A percentile compares a stretch with the other conserved stretches of the same genome.
phyloP scores from a whole-genome alignment of 257 asterid genomes.

The Salvia rosmarinus region DNA sequence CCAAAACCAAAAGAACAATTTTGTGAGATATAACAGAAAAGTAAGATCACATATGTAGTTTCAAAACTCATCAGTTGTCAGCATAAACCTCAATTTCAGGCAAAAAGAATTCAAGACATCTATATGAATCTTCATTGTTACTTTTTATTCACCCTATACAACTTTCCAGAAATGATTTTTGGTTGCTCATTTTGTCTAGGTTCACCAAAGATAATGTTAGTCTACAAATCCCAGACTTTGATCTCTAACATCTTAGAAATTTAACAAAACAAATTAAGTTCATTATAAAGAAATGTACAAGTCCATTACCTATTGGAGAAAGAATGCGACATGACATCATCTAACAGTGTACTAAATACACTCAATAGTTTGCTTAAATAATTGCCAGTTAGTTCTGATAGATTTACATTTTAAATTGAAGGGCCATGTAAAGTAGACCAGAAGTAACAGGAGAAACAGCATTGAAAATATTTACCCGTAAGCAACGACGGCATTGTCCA shows the following conservation, averaged over 20 bases:
- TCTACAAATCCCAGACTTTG: background rate
- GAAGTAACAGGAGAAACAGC: conserved; percentile 20
- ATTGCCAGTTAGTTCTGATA: background rate
- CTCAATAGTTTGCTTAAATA: background rate
- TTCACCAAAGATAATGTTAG: background rate
- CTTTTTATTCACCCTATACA: background rate
- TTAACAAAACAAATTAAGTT: background rate
- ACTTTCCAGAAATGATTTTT: background rate
- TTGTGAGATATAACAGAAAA: conserved; percentile 4
- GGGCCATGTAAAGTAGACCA: conserved; percentile 21
- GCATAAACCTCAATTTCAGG: background rate
- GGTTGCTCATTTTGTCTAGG: conserved; percentile 17
- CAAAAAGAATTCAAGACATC: background rate
- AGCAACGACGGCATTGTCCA: conserved; percentile 64
- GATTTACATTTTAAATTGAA: conserved; percentile 20
- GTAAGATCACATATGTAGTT: background rate
- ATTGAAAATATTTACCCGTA: conserved; percentile 58
- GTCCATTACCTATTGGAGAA: background rate
- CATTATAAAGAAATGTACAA: background rate
- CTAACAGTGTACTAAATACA: conserved; percentile 11
- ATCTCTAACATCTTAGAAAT: background rate
- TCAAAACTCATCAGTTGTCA: conserved; percentile 4
- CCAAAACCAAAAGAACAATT: background rate
- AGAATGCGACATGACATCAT: background rate
- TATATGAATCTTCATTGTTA: background rate